Percentiles rank a stretch among this genome's conserved stretches.
phyloP scores from a whole-genome alignment of 2,329 filamentous ascomycete species.

The Aspergillus spinulosporus region DNA sequence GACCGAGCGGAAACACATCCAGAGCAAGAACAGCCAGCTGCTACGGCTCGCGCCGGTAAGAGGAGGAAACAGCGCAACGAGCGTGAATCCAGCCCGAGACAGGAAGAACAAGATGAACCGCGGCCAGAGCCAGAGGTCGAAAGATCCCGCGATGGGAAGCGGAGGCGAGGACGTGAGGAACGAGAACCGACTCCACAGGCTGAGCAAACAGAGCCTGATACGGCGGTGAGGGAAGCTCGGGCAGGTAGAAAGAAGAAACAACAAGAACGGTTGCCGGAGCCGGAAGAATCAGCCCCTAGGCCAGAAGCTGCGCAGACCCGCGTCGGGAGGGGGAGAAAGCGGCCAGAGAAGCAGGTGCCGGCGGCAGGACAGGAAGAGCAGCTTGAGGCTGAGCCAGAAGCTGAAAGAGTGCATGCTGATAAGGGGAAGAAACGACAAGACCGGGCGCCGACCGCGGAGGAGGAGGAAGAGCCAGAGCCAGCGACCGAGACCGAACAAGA shows the following conservation, averaged over 20 bases:
- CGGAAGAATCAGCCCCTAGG: not conserved
- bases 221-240: not conserved
- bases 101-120: not conserved
- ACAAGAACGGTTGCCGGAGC: not conserved
- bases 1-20: not conserved
- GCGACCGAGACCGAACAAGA: slow-evolving; percentile 8
- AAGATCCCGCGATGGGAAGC: not conserved
- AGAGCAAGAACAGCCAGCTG: not conserved
- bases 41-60: not conserved
- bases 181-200: not conserved
- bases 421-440: slow-evolving; percentile 1
- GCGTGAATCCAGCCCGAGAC: not conserved
- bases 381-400: not conserved
- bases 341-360: not conserved
- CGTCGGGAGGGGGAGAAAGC: slow-evolving; percentile 2
- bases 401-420: not conserved
- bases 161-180: not conserved
- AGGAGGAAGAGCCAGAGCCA: not conserved
- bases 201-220: not conserved
- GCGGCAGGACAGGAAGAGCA: not conserved
- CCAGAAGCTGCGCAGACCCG: not conserved
- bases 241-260: not conserved
- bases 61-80: slow-evolving; percentile 2
- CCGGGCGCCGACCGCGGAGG: not conserved
- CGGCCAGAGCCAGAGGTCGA: not conserved